Evolutionary conservation across 495 filamentous ascomycete species (phyloP).

Genomic region (Trichodelitschia bisporula): DNA sequence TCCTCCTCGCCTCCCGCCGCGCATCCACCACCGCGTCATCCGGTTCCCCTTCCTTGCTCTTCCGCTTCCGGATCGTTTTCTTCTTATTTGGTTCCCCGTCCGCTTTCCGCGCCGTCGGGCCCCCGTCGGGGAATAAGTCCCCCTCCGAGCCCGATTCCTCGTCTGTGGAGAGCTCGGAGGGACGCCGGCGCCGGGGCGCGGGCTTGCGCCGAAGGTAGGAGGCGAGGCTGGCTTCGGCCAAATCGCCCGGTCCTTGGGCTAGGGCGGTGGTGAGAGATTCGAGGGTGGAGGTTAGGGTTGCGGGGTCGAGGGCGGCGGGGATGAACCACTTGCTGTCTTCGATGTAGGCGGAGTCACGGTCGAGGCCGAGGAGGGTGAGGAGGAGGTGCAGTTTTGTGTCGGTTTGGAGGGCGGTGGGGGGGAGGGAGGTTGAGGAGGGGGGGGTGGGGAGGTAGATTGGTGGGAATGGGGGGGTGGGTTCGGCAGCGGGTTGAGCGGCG

Average conservation of each 20-base stretch:
- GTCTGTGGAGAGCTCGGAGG: no score
- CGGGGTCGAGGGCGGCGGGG: constrained; percentile 38
- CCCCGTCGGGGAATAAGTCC: constrained; percentile 45
- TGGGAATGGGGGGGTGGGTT: no score
- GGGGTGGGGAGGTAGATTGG: background rate
- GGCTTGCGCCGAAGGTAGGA: constrained; percentile 31
- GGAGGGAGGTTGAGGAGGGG: constrained; percentile 24
- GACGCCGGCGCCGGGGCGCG: constrained; percentile 22
- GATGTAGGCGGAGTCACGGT: constrained; percentile 35
- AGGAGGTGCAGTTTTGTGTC: constrained; percentile 79
- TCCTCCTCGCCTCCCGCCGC: constrained; percentile 14
- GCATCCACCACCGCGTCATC: constrained; percentile 20
- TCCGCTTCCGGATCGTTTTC: constrained; percentile 21
- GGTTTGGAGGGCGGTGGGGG: constrained; percentile 55
- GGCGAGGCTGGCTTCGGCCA: constrained; percentile 45
- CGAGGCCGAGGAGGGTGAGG: constrained; percentile 49
- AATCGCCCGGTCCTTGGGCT: constrained; percentile 39
- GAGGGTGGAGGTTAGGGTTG: constrained; percentile 36
- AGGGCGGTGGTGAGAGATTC: constrained; percentile 49
- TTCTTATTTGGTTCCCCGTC: constrained; percentile 27
- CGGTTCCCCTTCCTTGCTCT: constrained; percentile 21
- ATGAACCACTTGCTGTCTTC: constrained; percentile 69
- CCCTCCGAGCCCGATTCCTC: constrained; percentile 24
- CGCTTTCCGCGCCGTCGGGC: constrained; percentile 28
- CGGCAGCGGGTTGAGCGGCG: no score